Evolutionary conservation across 306 rosid genomes (phyloP).

Genomic region (Vigna radiata): DNA sequence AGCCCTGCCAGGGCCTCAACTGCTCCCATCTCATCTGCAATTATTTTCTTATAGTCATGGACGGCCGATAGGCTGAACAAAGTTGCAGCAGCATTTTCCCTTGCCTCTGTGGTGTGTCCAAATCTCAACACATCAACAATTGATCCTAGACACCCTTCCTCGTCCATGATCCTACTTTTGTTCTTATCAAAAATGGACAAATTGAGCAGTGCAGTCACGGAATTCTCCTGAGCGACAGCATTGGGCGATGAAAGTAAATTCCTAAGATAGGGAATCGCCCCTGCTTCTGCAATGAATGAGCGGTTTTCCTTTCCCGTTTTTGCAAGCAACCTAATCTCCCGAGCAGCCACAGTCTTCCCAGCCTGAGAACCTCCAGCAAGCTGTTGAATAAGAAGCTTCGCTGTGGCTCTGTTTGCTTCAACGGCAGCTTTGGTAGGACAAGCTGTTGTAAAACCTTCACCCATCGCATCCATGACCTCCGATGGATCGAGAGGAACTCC

Average conservation of each 20-base stretch:
- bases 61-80: slow-evolving; percentile 95
- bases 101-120: slow-evolving; percentile 89
- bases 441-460: slow-evolving; percentile 63
- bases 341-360: slow-evolving; percentile 81
- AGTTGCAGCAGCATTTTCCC: slow-evolving; percentile 97
- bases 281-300: slow-evolving; percentile 90
- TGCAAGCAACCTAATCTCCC: slow-evolving; percentile 84
- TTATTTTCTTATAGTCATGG: slow-evolving; percentile 86
- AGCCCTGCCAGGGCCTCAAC: slow-evolving; percentile 79
- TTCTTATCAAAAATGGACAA: slow-evolving; percentile 85
- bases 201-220: slow-evolving; percentile 93
- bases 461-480: slow-evolving; percentile 56
- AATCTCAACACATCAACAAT: slow-evolving; percentile 77
- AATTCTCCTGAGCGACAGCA: slow-evolving; percentile 88
- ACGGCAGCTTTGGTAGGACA: slow-evolving; percentile 76
- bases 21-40: slow-evolving; percentile 76
- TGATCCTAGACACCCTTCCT: slow-evolving; percentile 75
- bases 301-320: slow-evolving; percentile 92
- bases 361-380: slow-evolving; percentile 67
- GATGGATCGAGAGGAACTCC: slow-evolving; percentile 80
- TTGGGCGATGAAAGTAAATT: slow-evolving; percentile 69
- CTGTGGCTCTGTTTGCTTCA: slow-evolving; percentile 80
- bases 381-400: slow-evolving; percentile 70
- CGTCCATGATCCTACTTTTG: slow-evolving; percentile 84
- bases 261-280: slow-evolving; percentile 84